Evolutionary conservation across 2,329 filamentous ascomycete species (phyloP), one percentile per base, ranked within the genome.

Genomic region (Ophiostoma ulmi): DNA sequence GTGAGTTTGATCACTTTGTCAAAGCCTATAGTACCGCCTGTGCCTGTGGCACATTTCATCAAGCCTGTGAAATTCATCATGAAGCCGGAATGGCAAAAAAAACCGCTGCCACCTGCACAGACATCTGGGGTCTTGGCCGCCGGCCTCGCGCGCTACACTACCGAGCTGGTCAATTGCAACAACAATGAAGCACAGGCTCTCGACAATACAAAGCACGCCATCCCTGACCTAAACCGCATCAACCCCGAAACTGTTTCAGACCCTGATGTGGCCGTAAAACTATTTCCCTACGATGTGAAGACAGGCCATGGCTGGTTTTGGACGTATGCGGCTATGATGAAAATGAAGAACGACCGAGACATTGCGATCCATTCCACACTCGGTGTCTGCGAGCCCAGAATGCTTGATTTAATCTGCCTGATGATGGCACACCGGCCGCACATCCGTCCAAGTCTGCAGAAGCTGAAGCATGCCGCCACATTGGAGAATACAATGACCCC

Each of bases 381-480:
- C 36, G 63, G 68, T 20, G 31, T 63, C 22, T 26, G 17, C 26
- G 70, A 71, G 14, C 48, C 66, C 10, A 31, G 14, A 22, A 26
- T 71, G 64, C 1, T 35, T 2, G 69, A 72, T 31, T 48, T 52
- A n/a, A 69, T 72, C 41, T 68, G 64, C 65, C 65, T 35, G 31
- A 72, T 72, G 72, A 68, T 71, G 67, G 68, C 70, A 2, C 72
- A 72, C 61, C 67, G 67, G 8, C 70, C 72, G 2, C 3, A 13
- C 14, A 39, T 67, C 26, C 72, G 63, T 5, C 39, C 26, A 7
- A 36, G 3, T 22, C 36, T 38, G 36, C 48, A 35, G 11, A 20
- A n/a, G 7, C 48, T 65, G 35, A 65, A 65, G 20, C 58, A 14
- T 17, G 22, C 52, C 7, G n/a, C 22, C 10, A 26, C 52, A 26